These are phyloP conservation scores for Litsea cubeba DNA, from an alignment of 164 flowering plant species.

Conservation along the genomic window DNA sequence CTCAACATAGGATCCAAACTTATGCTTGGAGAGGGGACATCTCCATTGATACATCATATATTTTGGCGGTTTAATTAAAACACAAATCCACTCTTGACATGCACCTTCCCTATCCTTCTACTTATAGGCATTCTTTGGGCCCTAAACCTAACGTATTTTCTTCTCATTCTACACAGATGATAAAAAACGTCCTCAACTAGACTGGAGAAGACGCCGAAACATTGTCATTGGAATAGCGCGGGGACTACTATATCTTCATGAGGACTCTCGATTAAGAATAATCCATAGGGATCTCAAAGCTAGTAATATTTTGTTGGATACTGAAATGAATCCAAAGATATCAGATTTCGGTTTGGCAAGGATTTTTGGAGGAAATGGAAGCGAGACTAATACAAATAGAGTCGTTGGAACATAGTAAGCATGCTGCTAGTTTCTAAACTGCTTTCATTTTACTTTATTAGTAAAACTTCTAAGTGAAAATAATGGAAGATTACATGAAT, in stretches of 20 bases:
- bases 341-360: slow-evolving; percentile 52
- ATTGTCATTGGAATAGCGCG: slow-evolving; percentile 42
- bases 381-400: slow-evolving; percentile 18
- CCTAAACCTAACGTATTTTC: no score
- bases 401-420: slow-evolving; percentile 42
- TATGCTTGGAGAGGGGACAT: no score
- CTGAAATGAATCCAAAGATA: slow-evolving; percentile 42
- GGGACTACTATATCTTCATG: slow-evolving; percentile 60
- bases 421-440: no score
- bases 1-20: no score
- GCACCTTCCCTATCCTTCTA: no score
- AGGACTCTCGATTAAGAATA: slow-evolving; percentile 47
- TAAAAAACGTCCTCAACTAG: slow-evolving; percentile 5
- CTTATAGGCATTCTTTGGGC: no score
- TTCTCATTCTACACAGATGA: neutral
- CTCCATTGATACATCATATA: no score
- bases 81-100: no score
- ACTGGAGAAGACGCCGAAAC: slow-evolving; percentile 25
- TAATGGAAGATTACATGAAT: neutral
- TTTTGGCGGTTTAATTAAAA: no score
- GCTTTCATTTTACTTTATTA: neutral
- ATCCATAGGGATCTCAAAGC: slow-evolving; percentile 64
- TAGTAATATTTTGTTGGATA: slow-evolving; percentile 48
- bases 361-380: slow-evolving; percentile 28
- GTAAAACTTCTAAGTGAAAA: neutral